Evolutionary conservation across 495 filamentous ascomycete genomes (phyloP).

Genomic region (Neurospora terricola): DNA sequence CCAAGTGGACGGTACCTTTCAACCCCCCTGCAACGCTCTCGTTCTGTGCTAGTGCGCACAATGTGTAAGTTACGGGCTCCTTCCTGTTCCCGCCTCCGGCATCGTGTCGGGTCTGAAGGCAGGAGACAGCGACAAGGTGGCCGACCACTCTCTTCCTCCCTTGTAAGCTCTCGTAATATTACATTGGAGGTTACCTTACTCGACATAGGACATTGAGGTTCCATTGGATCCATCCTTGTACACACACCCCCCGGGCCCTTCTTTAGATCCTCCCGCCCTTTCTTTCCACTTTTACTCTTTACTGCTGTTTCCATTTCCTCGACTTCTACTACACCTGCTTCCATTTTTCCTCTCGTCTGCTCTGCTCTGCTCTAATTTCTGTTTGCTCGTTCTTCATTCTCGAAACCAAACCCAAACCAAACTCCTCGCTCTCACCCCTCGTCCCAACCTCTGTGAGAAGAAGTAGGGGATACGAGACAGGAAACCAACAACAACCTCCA

Average conservation of each 20-base stretch:
- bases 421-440: background rate
- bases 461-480: background rate
- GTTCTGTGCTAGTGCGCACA: background rate
- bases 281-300: conserved; percentile 1
- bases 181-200: background rate
- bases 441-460: background rate
- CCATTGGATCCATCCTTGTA: background rate
- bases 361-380: background rate
- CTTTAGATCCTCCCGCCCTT: conserved; percentile 8
- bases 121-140: background rate
- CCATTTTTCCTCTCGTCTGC: conserved; percentile 4
- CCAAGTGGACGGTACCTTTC: background rate
- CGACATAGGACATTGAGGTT: background rate
- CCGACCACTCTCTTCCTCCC: background rate
- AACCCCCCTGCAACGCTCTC: background rate
- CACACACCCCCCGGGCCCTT: conserved; percentile 8
- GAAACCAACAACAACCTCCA: background rate
- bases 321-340: background rate
- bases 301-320: background rate
- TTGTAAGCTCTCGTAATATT: conserved; percentile 4
- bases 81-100: conserved; percentile 7
- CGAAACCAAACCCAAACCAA: background rate
- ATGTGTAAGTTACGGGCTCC: background rate
- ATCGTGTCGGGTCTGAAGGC: conserved; percentile 3
- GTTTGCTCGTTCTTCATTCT: background rate